Base-by-base conservation (phyloP, 441 rosid genomes). In the Arabidopsis lyrata region DNA sequence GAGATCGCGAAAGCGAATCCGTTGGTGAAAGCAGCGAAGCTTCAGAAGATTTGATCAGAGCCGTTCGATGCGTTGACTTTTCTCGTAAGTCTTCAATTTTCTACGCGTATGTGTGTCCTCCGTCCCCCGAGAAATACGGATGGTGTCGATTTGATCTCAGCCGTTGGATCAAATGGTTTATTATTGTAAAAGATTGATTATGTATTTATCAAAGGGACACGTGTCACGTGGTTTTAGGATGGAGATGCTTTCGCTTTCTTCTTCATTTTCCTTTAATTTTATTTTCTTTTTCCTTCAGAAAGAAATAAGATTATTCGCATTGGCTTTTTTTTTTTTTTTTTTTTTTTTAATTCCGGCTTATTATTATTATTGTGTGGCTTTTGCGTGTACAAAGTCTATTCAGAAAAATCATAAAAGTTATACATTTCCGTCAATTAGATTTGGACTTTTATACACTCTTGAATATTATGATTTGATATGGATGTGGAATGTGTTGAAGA, bases 1-100 rank as follows among this genome's bases (percentile, higher is more conserved):
- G 87, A 83, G 85, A 88, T 88, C 70, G 83, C 86, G 0, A 83
- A 81, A 50, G 90, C 87, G 39, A 86, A 88, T 60, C 93, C 90
- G 0, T n/a, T 88, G 48, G 83, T 88, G 18, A 86, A 82, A 73
- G 93, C 89, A 1, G 83, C 80, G 63, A 88, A 88, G 67, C 87
- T 88, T 56, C 81, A 81, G 66, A 88, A 80, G 86, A 86, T 88
- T 35, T 88, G 84, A 86, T 72, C 61, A 1, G 35, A 36, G 47
- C 61, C 77, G 68, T 66, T 32, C n/a, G 82, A 56, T 72, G 34
- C 38, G 45, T 75, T 66, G 75, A 67, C 78, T 50, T 69, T 63
- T 11, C 9, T 6, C 57, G 16, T 18, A 45, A 5, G 47, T 64
- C 63, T 57, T 59, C 53, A 2, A 45, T 56, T 58, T 58, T 58